Percentiles rank a stretch among this genome's conserved stretches.
Evolutionary conservation across 2,329 filamentous ascomycete genomes (phyloP).

Genomic region (Cytospora piceae): DNA sequence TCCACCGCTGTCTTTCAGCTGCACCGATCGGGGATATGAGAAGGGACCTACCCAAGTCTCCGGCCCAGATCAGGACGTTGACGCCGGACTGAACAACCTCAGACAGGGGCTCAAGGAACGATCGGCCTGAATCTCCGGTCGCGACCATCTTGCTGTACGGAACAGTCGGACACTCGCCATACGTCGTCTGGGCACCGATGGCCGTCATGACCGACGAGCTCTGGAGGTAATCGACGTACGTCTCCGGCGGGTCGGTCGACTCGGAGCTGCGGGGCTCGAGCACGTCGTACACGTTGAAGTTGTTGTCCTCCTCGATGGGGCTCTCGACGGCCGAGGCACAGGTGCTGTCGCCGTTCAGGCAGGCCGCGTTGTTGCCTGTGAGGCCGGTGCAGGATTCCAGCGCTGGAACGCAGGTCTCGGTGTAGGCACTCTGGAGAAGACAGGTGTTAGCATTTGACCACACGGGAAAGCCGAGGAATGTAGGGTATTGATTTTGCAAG

Average conservation of each 20-base stretch:
- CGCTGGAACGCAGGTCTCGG: conserved; percentile 34
- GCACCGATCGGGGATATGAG: no score
- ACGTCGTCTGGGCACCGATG: conserved; percentile 50
- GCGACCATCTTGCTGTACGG: conserved; percentile 43
- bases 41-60: conserved; percentile 48
- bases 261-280: conserved; percentile 36
- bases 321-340: conserved; percentile 38
- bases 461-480: background rate
- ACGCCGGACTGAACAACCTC: conserved; percentile 52
- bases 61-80: conserved; percentile 56
- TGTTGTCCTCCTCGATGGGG: conserved; percentile 32
- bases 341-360: conserved; percentile 34
- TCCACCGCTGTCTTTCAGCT: background rate
- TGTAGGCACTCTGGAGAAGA: conserved; percentile 26
- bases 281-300: conserved; percentile 54
- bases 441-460: background rate
- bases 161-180: conserved; percentile 45
- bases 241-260: conserved; percentile 44
- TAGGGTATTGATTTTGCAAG: background rate
- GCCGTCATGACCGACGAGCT: conserved; percentile 42
- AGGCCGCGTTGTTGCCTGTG: conserved; percentile 39
- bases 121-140: conserved; percentile 44
- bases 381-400: conserved; percentile 31
- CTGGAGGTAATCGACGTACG: conserved; percentile 48
- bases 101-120: conserved; percentile 39